Evolutionary conservation across 306 rosid species (phyloP).

Genomic region (Fragaria iinumae): DNA sequence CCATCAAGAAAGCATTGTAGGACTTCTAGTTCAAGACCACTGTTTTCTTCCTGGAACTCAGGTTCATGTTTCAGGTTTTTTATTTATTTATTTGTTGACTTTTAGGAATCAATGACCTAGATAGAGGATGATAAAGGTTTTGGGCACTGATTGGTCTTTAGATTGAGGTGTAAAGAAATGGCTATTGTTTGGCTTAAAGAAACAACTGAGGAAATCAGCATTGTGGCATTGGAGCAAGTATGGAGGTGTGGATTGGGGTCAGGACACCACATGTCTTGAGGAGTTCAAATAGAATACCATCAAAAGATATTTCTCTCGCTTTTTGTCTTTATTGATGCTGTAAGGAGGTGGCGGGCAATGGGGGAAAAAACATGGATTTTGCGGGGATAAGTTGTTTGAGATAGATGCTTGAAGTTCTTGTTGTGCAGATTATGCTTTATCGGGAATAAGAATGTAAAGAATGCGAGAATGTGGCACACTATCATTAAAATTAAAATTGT

Average conservation of each 20-base stretch:
- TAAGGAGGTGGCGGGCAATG: too few species aligned
- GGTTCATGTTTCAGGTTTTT: background rate
- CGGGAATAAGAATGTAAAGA: too few species aligned
- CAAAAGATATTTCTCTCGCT: too few species aligned
- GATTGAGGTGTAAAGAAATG: background rate
- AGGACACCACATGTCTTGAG: background rate
- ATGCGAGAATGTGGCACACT: too few species aligned
- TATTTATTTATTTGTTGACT: background rate
- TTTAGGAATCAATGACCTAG: background rate
- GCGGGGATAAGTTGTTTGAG: too few species aligned
- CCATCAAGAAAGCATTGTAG: background rate
- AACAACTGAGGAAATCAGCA: background rate
- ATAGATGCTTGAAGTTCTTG: too few species aligned
- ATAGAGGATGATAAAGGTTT: background rate
- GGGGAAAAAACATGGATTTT: too few species aligned
- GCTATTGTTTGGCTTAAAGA: background rate
- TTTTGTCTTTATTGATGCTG: too few species aligned
- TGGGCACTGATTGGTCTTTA: background rate
- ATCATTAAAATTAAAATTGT: too few species aligned
- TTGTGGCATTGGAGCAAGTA: background rate
- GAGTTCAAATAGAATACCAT: too few species aligned
- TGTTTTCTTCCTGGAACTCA: background rate
- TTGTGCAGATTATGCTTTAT: too few species aligned
- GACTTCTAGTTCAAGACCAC: background rate
- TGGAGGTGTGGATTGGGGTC: background rate